Base-by-base conservation (phyloP, 164 flowering plant species). In the Buxus sempervirens region DNA sequence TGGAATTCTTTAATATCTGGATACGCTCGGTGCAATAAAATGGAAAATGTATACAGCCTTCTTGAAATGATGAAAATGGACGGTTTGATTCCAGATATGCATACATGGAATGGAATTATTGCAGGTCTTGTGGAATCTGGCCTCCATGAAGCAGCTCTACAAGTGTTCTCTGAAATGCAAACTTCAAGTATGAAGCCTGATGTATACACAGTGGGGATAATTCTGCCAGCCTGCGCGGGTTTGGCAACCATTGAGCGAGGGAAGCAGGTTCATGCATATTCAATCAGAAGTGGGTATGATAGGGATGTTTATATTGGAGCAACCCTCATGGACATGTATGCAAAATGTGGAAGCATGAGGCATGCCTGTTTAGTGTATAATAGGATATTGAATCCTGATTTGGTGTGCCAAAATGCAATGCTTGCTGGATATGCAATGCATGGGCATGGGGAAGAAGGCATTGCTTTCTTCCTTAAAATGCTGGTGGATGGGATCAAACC, bases 1-100 rank as follows among this genome's bases (percentile, higher is more conserved):
- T 89, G 97, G 97, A 89, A 87, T 69, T 73, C 82, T 24, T 60
- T 91, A 66, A 76, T 89, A 32, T 89, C 93, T 32, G 89, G 92
- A 48, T 86, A 83, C 80, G 79, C 91, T 18, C 74, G 78, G 41
- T 75, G 77, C 72, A 76, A 82, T 67, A 76, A 76, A 57, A 68
- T 75, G 48, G 80, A 76, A 45, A 58, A 71, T 26, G 75, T 81
- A 24, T 64, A 72, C 10, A 24, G 59, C 55, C 82, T 83, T 59
- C 73, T 88, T 58, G 28, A 73, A 13, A 60, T 72, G 68, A 87
- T 90, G 96, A 75, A 68, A 77, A 65, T 56, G 49, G 78, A 80
- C 38, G 87, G 89, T 23, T 79, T 81, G 58, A 80, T 81, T 51
- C 86, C 88, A 20, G 79, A 84, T 76, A 64, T 63, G 4, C 82